Evolutionary conservation across 2,329 filamentous ascomycete species (phyloP).

Genomic region (Aureobasidium pullulans): DNA sequence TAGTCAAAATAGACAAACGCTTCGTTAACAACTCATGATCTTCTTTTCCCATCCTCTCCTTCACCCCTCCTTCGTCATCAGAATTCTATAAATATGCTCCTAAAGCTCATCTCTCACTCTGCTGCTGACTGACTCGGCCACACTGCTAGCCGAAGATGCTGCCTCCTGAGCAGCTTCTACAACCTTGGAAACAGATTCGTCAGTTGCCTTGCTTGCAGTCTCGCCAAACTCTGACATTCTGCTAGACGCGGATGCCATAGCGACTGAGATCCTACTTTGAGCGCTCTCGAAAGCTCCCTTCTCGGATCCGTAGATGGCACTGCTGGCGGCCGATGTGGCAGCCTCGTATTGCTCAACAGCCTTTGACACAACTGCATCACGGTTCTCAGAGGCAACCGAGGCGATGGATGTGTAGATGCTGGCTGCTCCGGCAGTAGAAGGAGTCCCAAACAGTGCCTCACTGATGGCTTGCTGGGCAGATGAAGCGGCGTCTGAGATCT

Average conservation of each 20-base stretch:
- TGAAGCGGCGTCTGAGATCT: slow-evolving; percentile 46
- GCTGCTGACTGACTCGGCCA: slow-evolving; percentile 34
- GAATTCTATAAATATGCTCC: background rate
- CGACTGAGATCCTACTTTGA: slow-evolving; percentile 33
- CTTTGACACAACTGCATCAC: slow-evolving; percentile 23
- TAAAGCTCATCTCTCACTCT: slow-evolving; percentile 25
- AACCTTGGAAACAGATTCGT: slow-evolving; percentile 24
- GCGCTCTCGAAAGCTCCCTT: slow-evolving; percentile 42
- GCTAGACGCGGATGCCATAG: slow-evolving; percentile 38
- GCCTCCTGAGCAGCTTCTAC: slow-evolving; percentile 39
- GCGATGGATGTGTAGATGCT: slow-evolving; percentile 40
- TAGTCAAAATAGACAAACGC: slow-evolving; percentile 6
- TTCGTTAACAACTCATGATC: slow-evolving; percentile 2
- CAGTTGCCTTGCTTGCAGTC: slow-evolving; percentile 23
- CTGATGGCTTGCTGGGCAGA: slow-evolving; percentile 51
- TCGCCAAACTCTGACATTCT: slow-evolving; percentile 34
- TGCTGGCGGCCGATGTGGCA: slow-evolving; percentile 40
- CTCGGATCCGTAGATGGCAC: slow-evolving; percentile 44
- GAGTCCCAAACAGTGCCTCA: slow-evolving; percentile 50
- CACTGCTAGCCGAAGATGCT: slow-evolving; percentile 39
- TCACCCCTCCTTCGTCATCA: background rate
- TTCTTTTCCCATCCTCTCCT: background rate
- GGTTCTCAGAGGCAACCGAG: slow-evolving; percentile 38
- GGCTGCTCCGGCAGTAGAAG: slow-evolving; percentile 40
- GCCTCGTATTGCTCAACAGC: slow-evolving; percentile 35